Conservation (phyloP, 352 stramenopile species). For the Phytopythium delawarense region DNA sequence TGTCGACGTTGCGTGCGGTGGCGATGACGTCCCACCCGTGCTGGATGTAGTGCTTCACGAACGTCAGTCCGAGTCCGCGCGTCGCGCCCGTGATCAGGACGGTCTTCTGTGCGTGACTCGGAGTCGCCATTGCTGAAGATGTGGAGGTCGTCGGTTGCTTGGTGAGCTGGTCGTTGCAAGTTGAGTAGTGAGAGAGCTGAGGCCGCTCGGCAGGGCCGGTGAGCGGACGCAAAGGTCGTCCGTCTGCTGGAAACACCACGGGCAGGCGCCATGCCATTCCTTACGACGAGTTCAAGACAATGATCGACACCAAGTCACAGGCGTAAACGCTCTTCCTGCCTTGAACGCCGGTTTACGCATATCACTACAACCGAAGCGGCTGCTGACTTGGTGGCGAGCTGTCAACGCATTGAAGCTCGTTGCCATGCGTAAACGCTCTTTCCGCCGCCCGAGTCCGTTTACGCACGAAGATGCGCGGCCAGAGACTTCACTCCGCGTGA, state of each 20-base stretch:
- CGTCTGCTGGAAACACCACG: no score
- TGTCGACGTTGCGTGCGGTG: slow-evolving; percentile 33
- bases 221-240: no score
- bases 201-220: not conserved
- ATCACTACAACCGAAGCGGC: not conserved
- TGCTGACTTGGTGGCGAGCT: not conserved
- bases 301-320: no score
- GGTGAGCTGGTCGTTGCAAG: not conserved
- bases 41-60: slow-evolving; percentile 37
- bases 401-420: not conserved
- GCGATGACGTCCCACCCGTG: slow-evolving; percentile 52
- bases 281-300: no score
- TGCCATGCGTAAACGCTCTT: not conserved
- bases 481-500: no score
- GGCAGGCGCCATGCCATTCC: no score
- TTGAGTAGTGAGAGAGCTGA: not conserved
- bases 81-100: slow-evolving; percentile 60
- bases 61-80: slow-evolving; percentile 48
- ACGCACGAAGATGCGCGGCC: not conserved
- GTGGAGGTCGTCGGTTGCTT: not conserved
- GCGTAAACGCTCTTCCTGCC: no score
- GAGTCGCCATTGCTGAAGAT: not conserved
- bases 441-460: not conserved
- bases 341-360: not conserved
- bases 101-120: slow-evolving; percentile 21